Conservation (phyloP, 257 asterid species). For the Anisodus acutangulus region DNA sequence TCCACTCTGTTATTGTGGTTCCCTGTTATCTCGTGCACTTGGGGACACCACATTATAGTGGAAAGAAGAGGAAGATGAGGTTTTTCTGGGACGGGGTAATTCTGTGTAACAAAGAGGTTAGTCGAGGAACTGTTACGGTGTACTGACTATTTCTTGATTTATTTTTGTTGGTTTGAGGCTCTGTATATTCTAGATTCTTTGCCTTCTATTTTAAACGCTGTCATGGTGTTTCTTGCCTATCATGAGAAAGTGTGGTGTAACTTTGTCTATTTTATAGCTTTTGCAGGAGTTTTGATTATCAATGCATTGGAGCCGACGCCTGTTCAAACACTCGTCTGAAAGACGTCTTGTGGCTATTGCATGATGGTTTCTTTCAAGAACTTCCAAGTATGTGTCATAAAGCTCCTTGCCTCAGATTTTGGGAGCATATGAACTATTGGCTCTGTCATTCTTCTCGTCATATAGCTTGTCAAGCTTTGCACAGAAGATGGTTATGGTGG, state of each 20-base stretch:
- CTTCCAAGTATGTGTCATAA: neutral
- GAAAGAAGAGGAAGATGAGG: neutral
- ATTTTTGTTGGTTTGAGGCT: neutral
- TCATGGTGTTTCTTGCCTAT: neutral
- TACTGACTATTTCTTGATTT: neutral
- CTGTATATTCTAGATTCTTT: neutral
- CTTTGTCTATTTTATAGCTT: neutral
- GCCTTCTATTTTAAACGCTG: neutral
- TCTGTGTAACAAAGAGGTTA: neutral
- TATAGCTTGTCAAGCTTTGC: neutral
- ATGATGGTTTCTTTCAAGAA: neutral
- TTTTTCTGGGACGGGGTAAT: neutral
- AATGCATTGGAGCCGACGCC: neutral
- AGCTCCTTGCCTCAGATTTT: neutral
- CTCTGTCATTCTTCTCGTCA: neutral
- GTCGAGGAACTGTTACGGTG: neutral
- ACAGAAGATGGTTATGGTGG: neutral
- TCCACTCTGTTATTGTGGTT: neutral
- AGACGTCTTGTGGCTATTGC: neutral
- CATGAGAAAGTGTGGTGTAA: slow-evolving; percentile 9
- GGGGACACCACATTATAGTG: neutral
- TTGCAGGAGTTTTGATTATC: neutral
- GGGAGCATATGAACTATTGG: slow-evolving; percentile 6
- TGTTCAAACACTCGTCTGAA: slow-evolving; percentile 8
- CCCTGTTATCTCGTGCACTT: neutral